phyloP scores from a whole-genome alignment of 805 yeast genomes.

The Candida taoyuanica region DNA sequence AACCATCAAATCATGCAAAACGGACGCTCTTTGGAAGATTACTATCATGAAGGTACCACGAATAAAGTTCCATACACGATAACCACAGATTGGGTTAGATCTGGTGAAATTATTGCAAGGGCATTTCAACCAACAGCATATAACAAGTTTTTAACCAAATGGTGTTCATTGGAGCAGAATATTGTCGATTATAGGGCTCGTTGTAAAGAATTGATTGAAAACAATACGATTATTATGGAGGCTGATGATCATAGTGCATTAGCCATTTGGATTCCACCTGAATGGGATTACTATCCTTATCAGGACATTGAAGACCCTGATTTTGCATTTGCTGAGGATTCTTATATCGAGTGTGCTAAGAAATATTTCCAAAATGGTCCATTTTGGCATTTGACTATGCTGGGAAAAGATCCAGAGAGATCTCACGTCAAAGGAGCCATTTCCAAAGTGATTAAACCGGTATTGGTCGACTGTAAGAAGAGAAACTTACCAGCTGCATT shows the following conservation, averaged over 20 bases:
- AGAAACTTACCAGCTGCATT: slow-evolving; percentile 17
- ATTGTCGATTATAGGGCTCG: slow-evolving; percentile 13
- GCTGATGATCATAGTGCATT: slow-evolving; percentile 15
- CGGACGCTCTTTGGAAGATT: neutral
- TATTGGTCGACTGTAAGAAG: slow-evolving; percentile 14
- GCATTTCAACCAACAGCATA: slow-evolving; percentile 20
- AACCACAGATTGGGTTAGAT: slow-evolving; percentile 12
- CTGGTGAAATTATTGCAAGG: slow-evolving; percentile 17
- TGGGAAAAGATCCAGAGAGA: slow-evolving; percentile 13
- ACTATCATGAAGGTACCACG: neutral
- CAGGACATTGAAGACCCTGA: slow-evolving; percentile 8
- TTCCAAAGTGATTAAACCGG: slow-evolving; percentile 20
- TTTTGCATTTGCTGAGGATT: slow-evolving; percentile 7
- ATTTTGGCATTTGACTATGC: slow-evolving; percentile 16
- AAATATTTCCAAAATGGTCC: slow-evolving; percentile 13
- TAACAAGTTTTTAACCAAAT: slow-evolving; percentile 16
- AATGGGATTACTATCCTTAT: slow-evolving; percentile 11
- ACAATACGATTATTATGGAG: slow-evolving; percentile 13
- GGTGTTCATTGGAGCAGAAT: slow-evolving; percentile 14
- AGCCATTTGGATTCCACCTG: slow-evolving; percentile 24
- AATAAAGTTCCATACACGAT: slow-evolving; percentile 2
- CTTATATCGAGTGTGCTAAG: slow-evolving; percentile 7
- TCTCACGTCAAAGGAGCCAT: slow-evolving; percentile 13
- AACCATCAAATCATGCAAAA: neutral
- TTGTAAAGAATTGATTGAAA: slow-evolving; percentile 12